These are phyloP conservation scores for Globisporangium canariense DNA, from an alignment of 352 stramenopile species.

Conservation along the genomic window DNA sequence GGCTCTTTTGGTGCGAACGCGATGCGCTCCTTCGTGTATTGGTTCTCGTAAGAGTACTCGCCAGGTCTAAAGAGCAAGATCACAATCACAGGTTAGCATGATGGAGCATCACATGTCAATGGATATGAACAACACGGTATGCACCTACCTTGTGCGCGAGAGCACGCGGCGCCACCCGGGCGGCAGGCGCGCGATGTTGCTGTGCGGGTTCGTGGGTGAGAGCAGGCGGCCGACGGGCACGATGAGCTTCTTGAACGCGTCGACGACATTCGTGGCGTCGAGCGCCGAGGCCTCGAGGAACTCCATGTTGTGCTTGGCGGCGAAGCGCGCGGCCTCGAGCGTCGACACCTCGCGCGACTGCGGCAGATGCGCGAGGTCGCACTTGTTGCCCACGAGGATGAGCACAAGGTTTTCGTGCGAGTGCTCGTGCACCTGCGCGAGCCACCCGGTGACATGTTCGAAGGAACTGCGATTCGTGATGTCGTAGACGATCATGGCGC, in stretches of 20 bases:
- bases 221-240: slow-evolving; percentile 77
- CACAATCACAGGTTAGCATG: background rate
- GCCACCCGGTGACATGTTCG: slow-evolving; percentile 74
- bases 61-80: slow-evolving; percentile 39
- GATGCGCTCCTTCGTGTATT: slow-evolving; percentile 88
- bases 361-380: slow-evolving; percentile 73
- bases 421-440: slow-evolving; percentile 79
- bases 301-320: slow-evolving; percentile 76
- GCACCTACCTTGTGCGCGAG: slow-evolving; percentile 54
- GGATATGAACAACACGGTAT: background rate
- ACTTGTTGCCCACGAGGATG: slow-evolving; percentile 87
- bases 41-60: slow-evolving; percentile 88
- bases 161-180: slow-evolving; percentile 76
- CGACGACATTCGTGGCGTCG: slow-evolving; percentile 83
- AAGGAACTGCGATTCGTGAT: slow-evolving; percentile 87
- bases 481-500: slow-evolving; percentile 92
- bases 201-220: slow-evolving; percentile 44
- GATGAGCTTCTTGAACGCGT: slow-evolving; percentile 88
- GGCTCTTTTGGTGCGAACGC: slow-evolving; percentile 82
- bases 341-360: slow-evolving; percentile 82
- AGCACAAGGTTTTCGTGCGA: slow-evolving; percentile 81
- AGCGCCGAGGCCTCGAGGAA: slow-evolving; percentile 86
- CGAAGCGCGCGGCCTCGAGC: slow-evolving; percentile 81
- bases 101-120: background rate
- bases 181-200: slow-evolving; percentile 66